Evolutionary conservation across 2,329 filamentous ascomycete genomes (phyloP).

Genomic region (Diplodia mutila): DNA sequence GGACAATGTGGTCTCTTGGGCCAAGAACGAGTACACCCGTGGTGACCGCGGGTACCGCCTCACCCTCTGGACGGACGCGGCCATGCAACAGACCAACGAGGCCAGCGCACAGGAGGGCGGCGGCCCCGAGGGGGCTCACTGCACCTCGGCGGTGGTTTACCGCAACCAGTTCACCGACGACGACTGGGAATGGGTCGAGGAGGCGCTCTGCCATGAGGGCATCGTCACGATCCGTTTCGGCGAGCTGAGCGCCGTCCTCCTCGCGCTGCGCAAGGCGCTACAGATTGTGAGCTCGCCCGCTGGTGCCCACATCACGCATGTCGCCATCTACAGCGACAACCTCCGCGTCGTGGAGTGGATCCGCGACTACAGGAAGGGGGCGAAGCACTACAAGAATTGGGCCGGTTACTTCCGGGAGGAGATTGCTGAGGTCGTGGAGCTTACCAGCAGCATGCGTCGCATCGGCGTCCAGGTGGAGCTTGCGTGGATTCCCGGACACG

Average conservation of each 20-base stretch:
- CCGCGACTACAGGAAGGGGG: background rate
- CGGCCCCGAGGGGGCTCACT: background rate
- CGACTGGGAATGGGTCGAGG: background rate
- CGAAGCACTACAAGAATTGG: background rate
- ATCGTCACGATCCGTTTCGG: background rate
- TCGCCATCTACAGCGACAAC: background rate
- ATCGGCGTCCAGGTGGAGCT: background rate
- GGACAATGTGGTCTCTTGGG: background rate
- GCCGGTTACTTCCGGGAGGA: background rate
- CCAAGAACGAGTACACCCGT: background rate
- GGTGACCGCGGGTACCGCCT: background rate
- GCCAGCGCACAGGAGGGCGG: background rate
- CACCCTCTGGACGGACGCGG: background rate
- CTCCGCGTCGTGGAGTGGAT: background rate
- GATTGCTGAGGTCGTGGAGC: background rate
- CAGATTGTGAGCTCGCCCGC: background rate
- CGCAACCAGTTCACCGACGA: background rate
- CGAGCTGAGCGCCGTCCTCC: background rate
- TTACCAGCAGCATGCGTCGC: background rate
- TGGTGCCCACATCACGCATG: background rate
- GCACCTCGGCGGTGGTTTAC: background rate
- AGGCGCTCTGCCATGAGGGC: background rate
- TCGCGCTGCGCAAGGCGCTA: background rate
- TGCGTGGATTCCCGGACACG: conserved; percentile 2
- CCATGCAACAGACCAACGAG: background rate